These are phyloP conservation scores for Durotheca rogersii DNA, from an alignment of 495 filamentous ascomycete genomes.

Conservation along the genomic window DNA sequence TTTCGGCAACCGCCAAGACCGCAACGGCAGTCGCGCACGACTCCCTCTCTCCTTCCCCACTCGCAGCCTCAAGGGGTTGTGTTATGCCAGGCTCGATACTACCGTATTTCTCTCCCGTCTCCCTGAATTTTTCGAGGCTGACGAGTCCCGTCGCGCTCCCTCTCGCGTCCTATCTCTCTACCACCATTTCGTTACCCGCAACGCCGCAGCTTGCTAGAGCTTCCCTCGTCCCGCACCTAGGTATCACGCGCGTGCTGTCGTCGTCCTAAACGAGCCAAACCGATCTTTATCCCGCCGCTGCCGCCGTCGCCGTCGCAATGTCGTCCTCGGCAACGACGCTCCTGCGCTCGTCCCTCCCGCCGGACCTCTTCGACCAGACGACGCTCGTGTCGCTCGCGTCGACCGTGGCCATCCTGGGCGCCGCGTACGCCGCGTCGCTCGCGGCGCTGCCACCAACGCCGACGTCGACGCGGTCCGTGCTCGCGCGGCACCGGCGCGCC, in stretches of 20 bases:
- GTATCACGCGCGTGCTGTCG: too few species aligned
- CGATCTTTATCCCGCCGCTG: too few species aligned
- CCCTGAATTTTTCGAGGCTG: not conserved
- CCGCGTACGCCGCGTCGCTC: slow-evolving; percentile 48
- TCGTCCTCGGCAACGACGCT: slow-evolving; percentile 3
- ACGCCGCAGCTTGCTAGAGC: too few species aligned
- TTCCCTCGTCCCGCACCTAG: too few species aligned
- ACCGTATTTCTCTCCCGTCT: too few species aligned
- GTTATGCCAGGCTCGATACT: too few species aligned
- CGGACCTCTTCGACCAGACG: slow-evolving; percentile 53
- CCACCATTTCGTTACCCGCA: too few species aligned
- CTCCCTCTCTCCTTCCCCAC: not conserved
- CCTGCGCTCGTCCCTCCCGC: slow-evolving; percentile 34
- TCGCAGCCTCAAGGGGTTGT: not conserved
- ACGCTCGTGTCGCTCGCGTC: slow-evolving; percentile 55
- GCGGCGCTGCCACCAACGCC: too few species aligned
- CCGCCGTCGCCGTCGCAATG: not conserved
- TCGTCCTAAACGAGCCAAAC: too few species aligned
- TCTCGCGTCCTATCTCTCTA: too few species aligned
- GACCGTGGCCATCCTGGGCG: slow-evolving; percentile 49
- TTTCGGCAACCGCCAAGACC: not conserved
- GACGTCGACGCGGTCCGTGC: slow-evolving; percentile 37
- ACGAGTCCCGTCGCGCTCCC: too few species aligned
- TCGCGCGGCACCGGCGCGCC: slow-evolving; percentile 53
- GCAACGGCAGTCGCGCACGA: not conserved